Evolutionary conservation across 176 grass and related monocot species (phyloP).

Genomic region (maize (Zea mays)): Zm-B73-REFERENCE-NAM-5.0 NC_050100.1:128512001-128512500

Average conservation of each 20-base stretch:
- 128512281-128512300: slow-evolving; percentile 21
- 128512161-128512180: too few relatives aligned
- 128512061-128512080: too few relatives aligned
- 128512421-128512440: slow-evolving; percentile 97
- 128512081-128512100: too few relatives aligned
- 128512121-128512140: too few relatives aligned
- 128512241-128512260: slow-evolving; percentile 41
- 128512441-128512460: slow-evolving; percentile 99
- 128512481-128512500: slow-evolving; percentile 98
- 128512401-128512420: slow-evolving; percentile 97
- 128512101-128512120: too few relatives aligned
- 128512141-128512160: too few relatives aligned
- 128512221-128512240: slow-evolving; percentile 30
- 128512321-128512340: not conserved
- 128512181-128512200: not conserved
- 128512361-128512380: slow-evolving; percentile 86
- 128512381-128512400: slow-evolving; percentile 85
- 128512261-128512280: slow-evolving; percentile 28
- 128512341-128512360: slow-evolving; percentile 38
- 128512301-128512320: slow-evolving; percentile 50
- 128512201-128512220: not conserved
- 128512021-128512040: too few relatives aligned
- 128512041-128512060: too few relatives aligned
- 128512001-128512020: too few relatives aligned
- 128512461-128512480: slow-evolving; percentile 87